These are phyloP conservation scores for Auxenochlorella pyrenoidosa DNA, from an alignment of 139 green algal genomes.

Conservation along the genomic window DNA sequence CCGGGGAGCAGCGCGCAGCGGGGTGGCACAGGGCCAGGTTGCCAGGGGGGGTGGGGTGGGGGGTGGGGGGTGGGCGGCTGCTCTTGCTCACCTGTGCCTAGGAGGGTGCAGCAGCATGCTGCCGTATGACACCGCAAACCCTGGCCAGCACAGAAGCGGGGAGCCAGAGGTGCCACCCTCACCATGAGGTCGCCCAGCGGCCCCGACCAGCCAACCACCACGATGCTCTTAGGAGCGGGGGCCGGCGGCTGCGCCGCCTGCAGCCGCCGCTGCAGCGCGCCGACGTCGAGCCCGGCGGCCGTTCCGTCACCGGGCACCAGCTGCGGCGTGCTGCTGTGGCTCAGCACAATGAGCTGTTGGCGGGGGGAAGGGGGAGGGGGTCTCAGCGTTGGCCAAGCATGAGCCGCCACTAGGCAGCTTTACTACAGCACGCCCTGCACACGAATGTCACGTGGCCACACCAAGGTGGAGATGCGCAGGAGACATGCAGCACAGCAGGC, in stretches of 20 bases:
- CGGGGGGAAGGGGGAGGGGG: too few relatives aligned
- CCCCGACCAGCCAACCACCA: constrained; percentile 48
- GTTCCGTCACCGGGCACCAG: background rate
- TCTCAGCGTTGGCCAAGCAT: too few relatives aligned
- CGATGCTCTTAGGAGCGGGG: constrained; percentile 30
- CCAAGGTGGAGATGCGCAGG: too few relatives aligned
- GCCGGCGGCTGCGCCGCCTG: constrained; percentile 3
- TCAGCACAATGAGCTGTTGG: constrained; percentile 38
- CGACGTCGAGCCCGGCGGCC: constrained; percentile 10
- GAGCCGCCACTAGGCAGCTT: too few relatives aligned
- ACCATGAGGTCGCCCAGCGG: constrained; percentile 30
- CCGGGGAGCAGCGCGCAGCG: background rate
- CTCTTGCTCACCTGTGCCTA: too few relatives aligned
- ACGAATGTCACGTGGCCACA: too few relatives aligned
- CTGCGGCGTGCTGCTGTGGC: constrained; percentile 19
- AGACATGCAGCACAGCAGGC: too few relatives aligned
- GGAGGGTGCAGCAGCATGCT: background rate
- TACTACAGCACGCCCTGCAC: too few relatives aligned
- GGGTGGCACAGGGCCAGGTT: background rate
- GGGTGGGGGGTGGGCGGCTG: background rate
- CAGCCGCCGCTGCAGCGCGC: constrained; percentile 26
- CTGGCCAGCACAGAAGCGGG: too few relatives aligned
- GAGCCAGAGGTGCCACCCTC: background rate
- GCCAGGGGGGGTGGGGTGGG: too few relatives aligned
- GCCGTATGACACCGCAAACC: too few relatives aligned